Percentiles rank a stretch among this genome's conserved stretches.
Conservation (phyloP, 768 basidiomycete species). For the Boletus insuetus region DNA sequence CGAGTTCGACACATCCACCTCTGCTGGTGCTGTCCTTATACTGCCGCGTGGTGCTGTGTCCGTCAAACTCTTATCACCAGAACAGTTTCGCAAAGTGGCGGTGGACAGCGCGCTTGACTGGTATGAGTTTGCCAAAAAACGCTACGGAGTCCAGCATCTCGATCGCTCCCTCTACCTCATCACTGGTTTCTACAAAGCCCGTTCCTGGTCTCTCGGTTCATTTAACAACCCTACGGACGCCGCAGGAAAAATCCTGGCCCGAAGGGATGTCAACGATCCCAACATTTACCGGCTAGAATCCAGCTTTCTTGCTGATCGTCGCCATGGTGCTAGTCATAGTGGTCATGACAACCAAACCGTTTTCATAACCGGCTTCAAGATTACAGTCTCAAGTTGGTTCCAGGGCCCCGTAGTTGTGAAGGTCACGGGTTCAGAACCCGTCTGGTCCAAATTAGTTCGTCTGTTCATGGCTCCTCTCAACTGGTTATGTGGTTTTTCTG, state of each 20-base stretch:
- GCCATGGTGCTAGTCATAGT: neutral
- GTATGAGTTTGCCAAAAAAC: neutral
- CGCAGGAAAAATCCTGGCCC: neutral
- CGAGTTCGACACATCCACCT: neutral
- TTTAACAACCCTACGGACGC: neutral
- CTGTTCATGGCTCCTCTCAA: neutral
- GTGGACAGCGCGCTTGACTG: neutral
- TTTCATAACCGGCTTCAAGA: neutral
- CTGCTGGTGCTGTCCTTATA: neutral
- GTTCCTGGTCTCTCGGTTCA: neutral
- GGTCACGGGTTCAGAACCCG: neutral
- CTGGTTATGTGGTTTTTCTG: neutral
- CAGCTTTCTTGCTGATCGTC: neutral
- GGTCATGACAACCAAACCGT: neutral
- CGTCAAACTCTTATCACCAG: neutral
- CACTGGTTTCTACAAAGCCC: conserved; percentile 1
- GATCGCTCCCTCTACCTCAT: neutral
- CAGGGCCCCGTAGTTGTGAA: neutral
- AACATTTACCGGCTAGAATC: neutral
- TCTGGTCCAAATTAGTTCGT: neutral
- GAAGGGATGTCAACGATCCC: neutral
- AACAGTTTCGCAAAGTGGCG: neutral
- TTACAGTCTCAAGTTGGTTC: neutral
- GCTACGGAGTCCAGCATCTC: neutral
- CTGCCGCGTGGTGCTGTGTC: neutral